Evolutionary conservation across 2,329 filamentous ascomycete species (phyloP), one percentile per base, ranked within the genome.

Genomic region (Exophiala xenobiotica): DNA sequence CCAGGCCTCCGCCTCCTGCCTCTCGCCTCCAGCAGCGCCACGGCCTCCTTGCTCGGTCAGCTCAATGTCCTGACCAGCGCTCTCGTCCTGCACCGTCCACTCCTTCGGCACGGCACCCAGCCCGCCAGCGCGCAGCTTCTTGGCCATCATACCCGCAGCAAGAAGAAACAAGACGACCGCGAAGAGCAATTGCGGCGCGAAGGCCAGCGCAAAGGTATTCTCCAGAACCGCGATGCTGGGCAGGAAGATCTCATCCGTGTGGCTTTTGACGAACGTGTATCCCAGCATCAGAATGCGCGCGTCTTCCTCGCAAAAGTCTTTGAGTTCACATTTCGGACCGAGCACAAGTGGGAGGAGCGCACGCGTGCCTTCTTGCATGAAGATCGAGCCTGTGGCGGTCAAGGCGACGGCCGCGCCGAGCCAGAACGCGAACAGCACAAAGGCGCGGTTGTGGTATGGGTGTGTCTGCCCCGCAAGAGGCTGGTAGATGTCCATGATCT

Each of bases 401-500:
- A 54, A 27, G 2, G 48, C 41, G 12, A 54, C 37, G 12, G 54
- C 54, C 14, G 48, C 40, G 27, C 54, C 54, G 11, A 57, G 41
- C 33, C 50, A 54, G 29, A 27, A 29, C 6, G 47, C 54, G 35
- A 57, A 52, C 19, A 54, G 44, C 39, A 57, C 45, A 27, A 54
- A 52, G 12, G 44, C 19, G 19, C 54, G 51, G 38, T 57, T 57
- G 37, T 57, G 54, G 23, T 46, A 27, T 12, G 54, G 54, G 22
- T 57, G 54, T 9, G 40, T 37, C 40, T 49, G 47, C 38, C 33
- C 12, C 4, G 23, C 42, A 19, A 33, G 16, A 6, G 47, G 49
- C 18, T 52, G 54, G 33, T 47, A 42, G 43, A 54, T 11, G 37
- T 57, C 54, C 29, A 57, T 38, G 38, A 57, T 44, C 20, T 57